Percentiles rank a stretch among this genome's conserved stretches.
These are phyloP conservation scores for Golovinomyces cichoracearum DNA, from an alignment of 2,329 filamentous ascomycete genomes.

Conservation along the genomic window DNA sequence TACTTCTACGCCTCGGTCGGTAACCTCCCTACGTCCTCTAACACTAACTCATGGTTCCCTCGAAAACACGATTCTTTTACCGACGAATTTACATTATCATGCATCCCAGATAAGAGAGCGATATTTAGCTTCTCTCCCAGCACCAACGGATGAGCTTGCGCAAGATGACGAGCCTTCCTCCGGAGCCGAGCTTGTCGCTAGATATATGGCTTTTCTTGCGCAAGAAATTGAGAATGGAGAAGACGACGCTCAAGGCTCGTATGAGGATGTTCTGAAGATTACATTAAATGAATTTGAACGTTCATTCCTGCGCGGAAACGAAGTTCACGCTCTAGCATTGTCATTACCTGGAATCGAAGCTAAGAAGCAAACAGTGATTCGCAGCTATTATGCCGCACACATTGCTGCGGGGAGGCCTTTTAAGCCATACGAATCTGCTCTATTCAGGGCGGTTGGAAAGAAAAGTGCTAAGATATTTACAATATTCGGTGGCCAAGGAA, in stretches of 20 bases:
- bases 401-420: slow-evolving; percentile 62
- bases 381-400: slow-evolving; percentile 76
- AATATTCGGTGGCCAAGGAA: slow-evolving; percentile 90
- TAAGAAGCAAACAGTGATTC: slow-evolving; percentile 77
- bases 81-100: slow-evolving; percentile 86
- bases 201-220: slow-evolving; percentile 79
- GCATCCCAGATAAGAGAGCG: slow-evolving; percentile 80
- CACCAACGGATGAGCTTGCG: slow-evolving; percentile 85
- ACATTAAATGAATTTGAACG: slow-evolving; percentile 91
- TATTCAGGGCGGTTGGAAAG: slow-evolving; percentile 69
- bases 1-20: slow-evolving; percentile 86
- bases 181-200: slow-evolving; percentile 66
- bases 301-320: slow-evolving; percentile 79
- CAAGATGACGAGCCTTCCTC: slow-evolving; percentile 99
- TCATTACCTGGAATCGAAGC: slow-evolving; percentile 66
- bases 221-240: slow-evolving; percentile 77
- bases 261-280: slow-evolving; percentile 77
- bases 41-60: slow-evolving; percentile 80
- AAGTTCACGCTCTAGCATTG: slow-evolving; percentile 75
- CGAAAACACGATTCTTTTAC: slow-evolving; percentile 86
- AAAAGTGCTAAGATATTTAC: slow-evolving; percentile 66
- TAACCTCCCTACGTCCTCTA: slow-evolving; percentile 72
- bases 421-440: slow-evolving; percentile 76
- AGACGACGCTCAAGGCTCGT: slow-evolving; percentile 66
- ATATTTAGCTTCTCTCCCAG: slow-evolving; percentile 62